Evolutionary conservation across 179 eudicot genomes (phyloP).

Genomic region (Spergularia azorica): DNA sequence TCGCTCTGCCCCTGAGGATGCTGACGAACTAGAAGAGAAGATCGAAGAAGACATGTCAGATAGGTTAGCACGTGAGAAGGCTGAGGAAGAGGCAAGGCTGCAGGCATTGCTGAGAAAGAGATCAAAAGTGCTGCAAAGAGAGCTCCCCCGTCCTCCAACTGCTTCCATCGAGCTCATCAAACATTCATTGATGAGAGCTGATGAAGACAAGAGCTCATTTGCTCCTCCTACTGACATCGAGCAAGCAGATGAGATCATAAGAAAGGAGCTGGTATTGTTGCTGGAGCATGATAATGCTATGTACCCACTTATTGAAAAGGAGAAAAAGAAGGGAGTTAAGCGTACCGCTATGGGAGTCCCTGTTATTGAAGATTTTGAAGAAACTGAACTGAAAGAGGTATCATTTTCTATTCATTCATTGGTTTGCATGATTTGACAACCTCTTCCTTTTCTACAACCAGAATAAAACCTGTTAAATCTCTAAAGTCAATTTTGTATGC

Average conservation of each 20-base stretch:
- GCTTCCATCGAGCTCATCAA: constrained; percentile 73
- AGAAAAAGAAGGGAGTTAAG: constrained; percentile 79
- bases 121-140: constrained; percentile 97
- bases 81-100: constrained; percentile 91
- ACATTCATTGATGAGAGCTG: constrained; percentile 72
- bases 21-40: constrained; percentile 82
- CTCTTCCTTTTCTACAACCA: background rate
- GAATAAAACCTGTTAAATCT: background rate
- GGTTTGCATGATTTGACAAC: background rate
- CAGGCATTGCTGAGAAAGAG: constrained; percentile 85
- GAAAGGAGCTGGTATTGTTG: constrained; percentile 79
- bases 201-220: constrained; percentile 94
- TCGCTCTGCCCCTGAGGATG: constrained; percentile 75
- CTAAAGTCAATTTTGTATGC: background rate
- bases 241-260: constrained; percentile 91
- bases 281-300: constrained; percentile 95
- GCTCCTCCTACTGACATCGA: constrained; percentile 93
- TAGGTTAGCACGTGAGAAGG: constrained; percentile 85
- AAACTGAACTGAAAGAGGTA: constrained; percentile 83
- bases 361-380: constrained; percentile 81
- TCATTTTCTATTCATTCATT: background rate
- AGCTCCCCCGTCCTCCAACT: constrained; percentile 94
- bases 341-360: constrained; percentile 66
- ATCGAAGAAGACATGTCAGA: constrained; percentile 99
- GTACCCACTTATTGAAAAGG: constrained; percentile 88